Base-by-base conservation (phyloP, 2,329 filamentous ascomycete genomes). In the Calonectria henricotiae region DNA sequence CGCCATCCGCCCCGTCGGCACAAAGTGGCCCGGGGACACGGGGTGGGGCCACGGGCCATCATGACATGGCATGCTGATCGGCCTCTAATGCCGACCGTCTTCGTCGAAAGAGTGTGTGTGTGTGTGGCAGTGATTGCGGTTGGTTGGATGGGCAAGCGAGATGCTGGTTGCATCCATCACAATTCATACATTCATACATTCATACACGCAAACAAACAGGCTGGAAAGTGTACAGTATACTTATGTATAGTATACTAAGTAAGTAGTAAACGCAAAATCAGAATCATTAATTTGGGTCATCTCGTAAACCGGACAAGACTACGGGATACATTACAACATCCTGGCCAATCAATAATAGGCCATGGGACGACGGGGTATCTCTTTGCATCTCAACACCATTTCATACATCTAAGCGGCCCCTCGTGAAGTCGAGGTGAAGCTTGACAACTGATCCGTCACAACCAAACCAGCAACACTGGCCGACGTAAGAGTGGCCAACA, bases 401-500 rank as follows among this genome's bases (percentile, higher is more conserved):
- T 51, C 20, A 27, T 30, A 15, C 37, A 47, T n/a, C 41, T 62
- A 41, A 44, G 32, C 44, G 8, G 35, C 20, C 20, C 20, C 20
- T 20, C 20, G 63, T 20, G 43, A 58, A n/a, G 23, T 27, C 47
- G 58, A 13, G 11, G 68, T 68, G 62, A 78, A 77, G 27, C 37
- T 37, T 0, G 75, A 60, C 5, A 79, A 47, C 76, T 85, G 83
- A 47, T 89, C 82, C 23, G 89, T 90, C 54, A 94, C 88, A 70
- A 97, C 86, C 81, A 97, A 87, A 47, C 94, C 93, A 1, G 94
- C 94, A 77, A 96, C 90, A 65, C 88, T 90, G 17, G 94, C 95
- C 76, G 91, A 94, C 3, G 91, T 95, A 76, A 97, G 84, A 0
- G 94, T 97, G 32, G 92, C 89, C 70, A 97, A 84, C 39, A 96